Conservation (phyloP, 139 green algal species). For the Haematococcus lacustris region DNA sequence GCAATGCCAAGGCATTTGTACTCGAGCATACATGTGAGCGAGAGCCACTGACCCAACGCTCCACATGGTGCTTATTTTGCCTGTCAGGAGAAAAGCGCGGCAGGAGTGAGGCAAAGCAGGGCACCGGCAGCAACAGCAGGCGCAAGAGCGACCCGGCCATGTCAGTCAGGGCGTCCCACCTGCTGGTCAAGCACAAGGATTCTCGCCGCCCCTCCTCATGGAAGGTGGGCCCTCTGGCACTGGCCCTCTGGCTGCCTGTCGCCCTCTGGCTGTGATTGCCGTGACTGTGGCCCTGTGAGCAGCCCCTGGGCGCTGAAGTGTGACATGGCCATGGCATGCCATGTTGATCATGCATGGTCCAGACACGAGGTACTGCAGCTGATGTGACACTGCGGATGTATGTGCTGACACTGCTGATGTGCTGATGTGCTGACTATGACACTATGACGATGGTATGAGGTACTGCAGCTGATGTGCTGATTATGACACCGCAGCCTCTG, state of each 20-base stretch:
- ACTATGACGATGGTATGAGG: too few relatives aligned
- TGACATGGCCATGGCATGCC: neutral
- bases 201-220: conserved; percentile 60
- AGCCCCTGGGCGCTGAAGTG: neutral
- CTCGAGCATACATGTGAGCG: neutral
- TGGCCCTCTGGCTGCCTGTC: too few relatives aligned
- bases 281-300: neutral
- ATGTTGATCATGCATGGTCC: neutral
- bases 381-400: neutral
- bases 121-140: too few relatives aligned
- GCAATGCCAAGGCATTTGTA: neutral
- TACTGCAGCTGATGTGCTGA: too few relatives aligned
- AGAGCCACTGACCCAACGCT: neutral
- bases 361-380: neutral
- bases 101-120: neutral
- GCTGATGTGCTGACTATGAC: too few relatives aligned
- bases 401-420: too few relatives aligned
- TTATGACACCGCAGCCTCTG: too few relatives aligned
- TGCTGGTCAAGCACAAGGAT: conserved; percentile 82
- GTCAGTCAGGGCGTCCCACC: conserved; percentile 61
- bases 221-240: conserved; percentile 44
- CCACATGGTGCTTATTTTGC: too few relatives aligned
- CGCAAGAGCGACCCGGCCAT: conserved; percentile 2
- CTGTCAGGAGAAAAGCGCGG: conserved; percentile 29
- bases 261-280: too few relatives aligned